Percentiles rank a stretch among this genome's conserved stretches.
Conservation (phyloP, 129 eudicot genomes). For the Silybum marianum region DNA sequence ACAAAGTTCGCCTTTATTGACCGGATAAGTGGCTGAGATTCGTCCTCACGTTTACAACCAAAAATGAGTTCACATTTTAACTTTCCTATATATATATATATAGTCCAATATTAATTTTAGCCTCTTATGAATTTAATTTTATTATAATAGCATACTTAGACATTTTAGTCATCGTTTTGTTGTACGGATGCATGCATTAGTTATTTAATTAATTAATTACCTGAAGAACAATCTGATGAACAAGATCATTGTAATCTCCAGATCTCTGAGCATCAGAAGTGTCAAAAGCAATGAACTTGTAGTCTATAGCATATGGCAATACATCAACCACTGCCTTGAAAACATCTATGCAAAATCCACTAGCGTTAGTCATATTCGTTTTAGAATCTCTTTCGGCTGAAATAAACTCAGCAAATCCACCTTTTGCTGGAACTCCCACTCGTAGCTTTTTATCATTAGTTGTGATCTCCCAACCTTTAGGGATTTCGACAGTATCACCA, state of each 20-base stretch:
- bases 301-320: constrained; percentile 33
- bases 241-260: constrained; percentile 21
- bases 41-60: too few species aligned
- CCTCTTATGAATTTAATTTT: too few species aligned
- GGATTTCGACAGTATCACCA: constrained; percentile 35
- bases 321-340: constrained; percentile 48
- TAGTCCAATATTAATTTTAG: too few species aligned
- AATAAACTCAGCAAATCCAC: constrained; percentile 47
- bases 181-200: neutral
- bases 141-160: too few species aligned
- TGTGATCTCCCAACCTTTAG: constrained; percentile 60
- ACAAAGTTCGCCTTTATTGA: too few species aligned
- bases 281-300: constrained; percentile 44
- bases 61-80: too few species aligned
- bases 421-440: constrained; percentile 46
- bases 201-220: constrained; percentile 22
- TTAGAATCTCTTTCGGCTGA: constrained; percentile 17
- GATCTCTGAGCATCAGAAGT: constrained; percentile 4
- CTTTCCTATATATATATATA: too few species aligned
- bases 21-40: too few species aligned
- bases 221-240: constrained; percentile 29
- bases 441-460: constrained; percentile 36
- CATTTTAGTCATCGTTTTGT: neutral
- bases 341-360: constrained; percentile 56
- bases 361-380: constrained; percentile 9